Evolutionary conservation across 2,329 filamentous ascomycete genomes (phyloP).

Genomic region (Aspergillus quadrilineatus): DNA sequence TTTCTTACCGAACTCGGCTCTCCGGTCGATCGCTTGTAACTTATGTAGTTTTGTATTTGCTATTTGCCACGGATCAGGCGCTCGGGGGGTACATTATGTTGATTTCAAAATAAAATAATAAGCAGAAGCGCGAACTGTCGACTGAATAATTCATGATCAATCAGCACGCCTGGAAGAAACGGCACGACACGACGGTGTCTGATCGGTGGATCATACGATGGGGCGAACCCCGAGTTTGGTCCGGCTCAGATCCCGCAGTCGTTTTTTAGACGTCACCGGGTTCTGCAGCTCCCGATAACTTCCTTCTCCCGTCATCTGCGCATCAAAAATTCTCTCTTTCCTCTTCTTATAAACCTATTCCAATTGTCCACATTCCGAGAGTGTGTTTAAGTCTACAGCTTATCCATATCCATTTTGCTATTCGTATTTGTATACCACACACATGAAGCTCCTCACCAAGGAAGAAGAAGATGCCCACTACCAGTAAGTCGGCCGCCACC

Average conservation of each 20-base stretch:
- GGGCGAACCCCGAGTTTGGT: conserved; percentile 5
- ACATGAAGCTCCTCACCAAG: conserved; percentile 93
- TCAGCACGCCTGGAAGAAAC: background rate
- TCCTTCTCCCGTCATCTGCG: conserved; percentile 6
- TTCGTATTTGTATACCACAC: conserved; percentile 12
- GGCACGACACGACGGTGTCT: background rate
- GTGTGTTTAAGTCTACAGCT: background rate
- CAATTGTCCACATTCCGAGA: background rate
- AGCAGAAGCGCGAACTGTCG: background rate
- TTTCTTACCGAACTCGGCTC: conserved; percentile 5
- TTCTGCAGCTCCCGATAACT: conserved; percentile 13
- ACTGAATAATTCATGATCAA: conserved; percentile 1
- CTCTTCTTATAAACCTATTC: background rate
- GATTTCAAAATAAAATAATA: background rate
- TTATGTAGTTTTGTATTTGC: conserved; percentile 5
- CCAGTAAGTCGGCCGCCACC: conserved; percentile 46
- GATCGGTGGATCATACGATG: conserved; percentile 9
- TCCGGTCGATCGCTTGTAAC: conserved; percentile 2
- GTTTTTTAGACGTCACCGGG: conserved; percentile 13
- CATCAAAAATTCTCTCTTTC: background rate
- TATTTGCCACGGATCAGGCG: conserved; percentile 9
- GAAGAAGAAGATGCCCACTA: conserved; percentile 91
- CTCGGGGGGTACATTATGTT: background rate
- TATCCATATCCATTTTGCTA: background rate
- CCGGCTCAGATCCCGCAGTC: conserved; percentile 12